A percentile compares a stretch with the other conserved stretches of the same genome.
These are phyloP conservation scores for Rosa persica DNA, from an alignment of 306 rosid genomes.

Conservation along the genomic window DNA sequence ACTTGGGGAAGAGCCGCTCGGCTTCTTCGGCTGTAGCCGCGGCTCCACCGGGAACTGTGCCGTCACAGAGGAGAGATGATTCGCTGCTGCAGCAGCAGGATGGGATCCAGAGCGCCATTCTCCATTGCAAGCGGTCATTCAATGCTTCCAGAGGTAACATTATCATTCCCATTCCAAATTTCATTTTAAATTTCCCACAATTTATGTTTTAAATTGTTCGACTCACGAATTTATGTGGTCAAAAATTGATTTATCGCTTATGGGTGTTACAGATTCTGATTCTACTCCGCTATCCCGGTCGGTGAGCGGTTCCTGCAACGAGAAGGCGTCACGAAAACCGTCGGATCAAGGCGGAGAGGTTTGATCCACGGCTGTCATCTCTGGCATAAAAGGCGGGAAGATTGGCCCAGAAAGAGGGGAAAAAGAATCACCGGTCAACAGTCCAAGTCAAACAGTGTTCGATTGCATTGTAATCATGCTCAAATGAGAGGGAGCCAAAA, in stretches of 20 bases:
- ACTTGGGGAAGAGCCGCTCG: constrained; percentile 92
- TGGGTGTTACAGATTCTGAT: constrained; percentile 43
- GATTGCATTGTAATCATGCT: background rate
- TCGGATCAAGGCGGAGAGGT: constrained; percentile 36
- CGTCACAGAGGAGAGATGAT: constrained; percentile 72
- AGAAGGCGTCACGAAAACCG: constrained; percentile 44
- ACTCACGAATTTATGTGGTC: background rate
- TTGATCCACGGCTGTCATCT: constrained; percentile 12
- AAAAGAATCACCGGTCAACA: background rate
- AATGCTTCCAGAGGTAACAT: constrained; percentile 66
- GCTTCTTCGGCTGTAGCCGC: constrained; percentile 87
- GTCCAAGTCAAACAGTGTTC: constrained; percentile 5
- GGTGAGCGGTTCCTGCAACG: constrained; percentile 55
- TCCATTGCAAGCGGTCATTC: constrained; percentile 96
- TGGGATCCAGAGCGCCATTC: constrained; percentile 93
- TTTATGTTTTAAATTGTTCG: background rate
- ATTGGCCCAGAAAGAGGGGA: background rate
- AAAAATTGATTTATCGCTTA: too few species aligned
- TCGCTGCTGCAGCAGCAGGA: constrained; percentile 93
- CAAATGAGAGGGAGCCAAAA: background rate
- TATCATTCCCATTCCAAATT: background rate
- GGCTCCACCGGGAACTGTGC: constrained; percentile 41
- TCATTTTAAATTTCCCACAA: background rate
- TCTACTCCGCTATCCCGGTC: constrained; percentile 52
- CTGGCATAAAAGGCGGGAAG: constrained; percentile 22